A percentile compares a stretch with the other conserved stretches of the same genome.
Evolutionary conservation across 2,329 filamentous ascomycete species (phyloP).

Genomic region (Calonectria pseudoturangicola): DNA sequence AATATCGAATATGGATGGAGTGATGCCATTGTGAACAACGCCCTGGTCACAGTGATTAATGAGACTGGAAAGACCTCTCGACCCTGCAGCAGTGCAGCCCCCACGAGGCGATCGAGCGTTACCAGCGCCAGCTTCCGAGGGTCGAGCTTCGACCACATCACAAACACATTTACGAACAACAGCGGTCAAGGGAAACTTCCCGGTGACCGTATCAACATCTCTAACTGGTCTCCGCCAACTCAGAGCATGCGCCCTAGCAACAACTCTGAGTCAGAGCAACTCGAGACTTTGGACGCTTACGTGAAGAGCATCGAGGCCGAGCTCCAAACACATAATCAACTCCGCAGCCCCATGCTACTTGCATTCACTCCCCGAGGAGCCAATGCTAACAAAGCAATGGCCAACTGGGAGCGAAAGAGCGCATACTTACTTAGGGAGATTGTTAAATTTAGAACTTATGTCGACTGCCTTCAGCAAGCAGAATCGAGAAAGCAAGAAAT

Average conservation of each 20-base stretch:
- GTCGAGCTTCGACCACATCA: slow-evolving; percentile 77
- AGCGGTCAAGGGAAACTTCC: slow-evolving; percentile 78
- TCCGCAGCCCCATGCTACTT: slow-evolving; percentile 89
- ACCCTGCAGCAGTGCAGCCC: slow-evolving; percentile 70
- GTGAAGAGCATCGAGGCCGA: slow-evolving; percentile 91
- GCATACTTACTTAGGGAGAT: slow-evolving; percentile 94
- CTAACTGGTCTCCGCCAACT: slow-evolving; percentile 91
- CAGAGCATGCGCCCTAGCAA: slow-evolving; percentile 93
- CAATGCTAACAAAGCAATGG: slow-evolving; percentile 89
- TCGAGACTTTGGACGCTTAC: slow-evolving; percentile 83
- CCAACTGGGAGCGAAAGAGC: slow-evolving; percentile 98
- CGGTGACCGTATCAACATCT: slow-evolving; percentile 88
- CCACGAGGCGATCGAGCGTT: slow-evolving; percentile 65
- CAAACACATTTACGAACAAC: slow-evolving; percentile 71
- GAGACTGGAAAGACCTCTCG: slow-evolving; percentile 67
- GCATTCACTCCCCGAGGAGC: slow-evolving; percentile 90
- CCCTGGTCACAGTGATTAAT: slow-evolving; percentile 72
- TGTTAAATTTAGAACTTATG: slow-evolving; percentile 97
- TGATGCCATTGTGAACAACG: slow-evolving; percentile 83
- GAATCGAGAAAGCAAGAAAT: slow-evolving; percentile 82
- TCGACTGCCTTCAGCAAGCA: slow-evolving; percentile 87
- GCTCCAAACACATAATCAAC: slow-evolving; percentile 88
- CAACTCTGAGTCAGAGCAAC: slow-evolving; percentile 86
- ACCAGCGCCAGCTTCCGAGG: slow-evolving; percentile 72
- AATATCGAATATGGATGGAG: slow-evolving; percentile 99